These are phyloP conservation scores for Cryoendolithus antarcticus DNA, from an alignment of 2,329 filamentous ascomycete species.

Conservation along the genomic window DNA sequence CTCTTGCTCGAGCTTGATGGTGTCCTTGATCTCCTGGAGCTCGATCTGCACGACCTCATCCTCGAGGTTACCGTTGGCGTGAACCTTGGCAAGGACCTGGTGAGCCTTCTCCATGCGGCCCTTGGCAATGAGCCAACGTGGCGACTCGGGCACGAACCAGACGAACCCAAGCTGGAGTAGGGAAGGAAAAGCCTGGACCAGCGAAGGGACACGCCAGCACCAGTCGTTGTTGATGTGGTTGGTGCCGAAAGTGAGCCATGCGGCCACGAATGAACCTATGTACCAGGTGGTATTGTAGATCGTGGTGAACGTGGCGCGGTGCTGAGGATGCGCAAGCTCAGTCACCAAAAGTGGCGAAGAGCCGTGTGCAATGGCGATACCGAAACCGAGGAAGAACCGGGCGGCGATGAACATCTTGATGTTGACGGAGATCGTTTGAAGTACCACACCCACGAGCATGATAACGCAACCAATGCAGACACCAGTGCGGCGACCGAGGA, in stretches of 20 bases:
- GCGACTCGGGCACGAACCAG: constrained; percentile 46
- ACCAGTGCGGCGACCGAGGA: constrained; percentile 34
- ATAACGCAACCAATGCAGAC: constrained; percentile 36
- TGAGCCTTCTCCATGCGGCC: constrained; percentile 39
- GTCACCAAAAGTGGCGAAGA: constrained; percentile 20
- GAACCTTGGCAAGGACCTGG: constrained; percentile 39
- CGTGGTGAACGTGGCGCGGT: constrained; percentile 36
- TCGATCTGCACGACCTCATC: constrained; percentile 37
- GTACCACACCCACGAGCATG: constrained; percentile 34
- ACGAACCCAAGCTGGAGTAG: constrained; percentile 34
- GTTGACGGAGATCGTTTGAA: constrained; percentile 29
- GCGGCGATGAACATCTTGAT: constrained; percentile 34
- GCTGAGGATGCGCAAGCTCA: constrained; percentile 38
- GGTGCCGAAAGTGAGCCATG: constrained; percentile 36
- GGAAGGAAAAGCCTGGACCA: constrained; percentile 39
- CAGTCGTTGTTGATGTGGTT: constrained; percentile 30
- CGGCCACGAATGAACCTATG: constrained; percentile 33
- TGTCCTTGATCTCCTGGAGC: constrained; percentile 38
- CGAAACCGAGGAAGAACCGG: constrained; percentile 28
- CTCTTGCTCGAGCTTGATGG: constrained; percentile 36
- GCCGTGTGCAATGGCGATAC: constrained; percentile 28
- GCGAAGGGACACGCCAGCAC: constrained; percentile 42
- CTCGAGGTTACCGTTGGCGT: constrained; percentile 35
- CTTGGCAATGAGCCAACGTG: constrained; percentile 45
- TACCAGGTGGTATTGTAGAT: constrained; percentile 37